Percentiles rank a stretch among this genome's conserved stretches.
These are phyloP conservation scores for Odonthalia washingtoniensis DNA, from an alignment of 31 red algal species.

Conservation along the genomic window DNA sequence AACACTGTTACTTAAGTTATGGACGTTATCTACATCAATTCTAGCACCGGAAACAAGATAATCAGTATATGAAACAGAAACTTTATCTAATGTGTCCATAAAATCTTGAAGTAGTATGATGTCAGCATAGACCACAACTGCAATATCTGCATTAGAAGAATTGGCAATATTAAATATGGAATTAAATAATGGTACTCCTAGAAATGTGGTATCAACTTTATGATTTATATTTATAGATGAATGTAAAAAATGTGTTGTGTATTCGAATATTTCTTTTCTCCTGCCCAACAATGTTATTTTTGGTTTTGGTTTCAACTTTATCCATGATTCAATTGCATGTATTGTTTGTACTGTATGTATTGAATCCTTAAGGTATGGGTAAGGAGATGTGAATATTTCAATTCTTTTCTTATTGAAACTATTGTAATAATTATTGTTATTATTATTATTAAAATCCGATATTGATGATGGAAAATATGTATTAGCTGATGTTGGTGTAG, in stretches of 20 bases:
- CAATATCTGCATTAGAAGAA: constrained; percentile 68
- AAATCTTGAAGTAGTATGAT: constrained; percentile 82
- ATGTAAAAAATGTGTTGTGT: constrained; percentile 45
- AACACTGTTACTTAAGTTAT: constrained; percentile 87
- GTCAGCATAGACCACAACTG: constrained; percentile 88
- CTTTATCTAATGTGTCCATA: constrained; percentile 63
- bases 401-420: no score
- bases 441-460: no score
- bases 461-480: no score
- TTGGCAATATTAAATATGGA: constrained; percentile 89
- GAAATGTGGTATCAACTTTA: constrained; percentile 87
- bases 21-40: no score
- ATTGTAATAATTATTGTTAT: no score
- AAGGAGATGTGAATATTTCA: constrained; percentile 73
- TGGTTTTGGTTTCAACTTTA: constrained; percentile 65
- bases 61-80: no score
- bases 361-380: constrained; percentile 55
- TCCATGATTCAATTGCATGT: constrained; percentile 87
- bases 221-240: constrained; percentile 58
- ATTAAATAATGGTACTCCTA: constrained; percentile 91
- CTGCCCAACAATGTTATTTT: constrained; percentile 80
- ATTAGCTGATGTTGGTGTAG: no score
- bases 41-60: no score
- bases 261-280: constrained; percentile 66
- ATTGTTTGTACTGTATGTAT: no score